Conservation (phyloP, 2,329 filamentous ascomycete genomes). For the Colletotrichum falcatum region DNA sequence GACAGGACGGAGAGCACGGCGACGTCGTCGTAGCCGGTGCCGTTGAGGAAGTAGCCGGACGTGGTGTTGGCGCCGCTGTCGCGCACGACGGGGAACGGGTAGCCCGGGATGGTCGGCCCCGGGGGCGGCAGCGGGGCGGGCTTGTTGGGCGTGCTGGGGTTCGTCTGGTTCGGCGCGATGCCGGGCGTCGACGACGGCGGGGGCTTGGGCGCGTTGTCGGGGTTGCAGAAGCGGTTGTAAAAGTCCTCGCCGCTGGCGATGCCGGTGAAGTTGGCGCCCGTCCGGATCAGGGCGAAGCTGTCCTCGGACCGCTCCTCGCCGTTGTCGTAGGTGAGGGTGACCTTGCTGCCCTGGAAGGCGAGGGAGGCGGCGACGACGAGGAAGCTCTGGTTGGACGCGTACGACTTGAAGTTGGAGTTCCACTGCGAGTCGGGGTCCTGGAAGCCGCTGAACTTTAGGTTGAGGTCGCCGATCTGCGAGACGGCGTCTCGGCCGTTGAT, state of each 20-base stretch:
- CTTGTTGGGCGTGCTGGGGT: slow-evolving; percentile 9
- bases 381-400: slow-evolving; percentile 43
- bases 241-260: slow-evolving; percentile 51
- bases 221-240: slow-evolving; percentile 51
- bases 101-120: slow-evolving; percentile 43
- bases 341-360: slow-evolving; percentile 46
- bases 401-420: slow-evolving; percentile 48
- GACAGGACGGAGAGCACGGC: slow-evolving; percentile 48
- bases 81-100: slow-evolving; percentile 49
- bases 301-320: slow-evolving; percentile 47
- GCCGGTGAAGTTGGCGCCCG: slow-evolving; percentile 47
- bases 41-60: slow-evolving; percentile 52
- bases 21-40: slow-evolving; percentile 50
- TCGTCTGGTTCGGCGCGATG: slow-evolving; percentile 25
- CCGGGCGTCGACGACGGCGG: background rate
- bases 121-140: slow-evolving; percentile 16
- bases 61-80: slow-evolving; percentile 47
- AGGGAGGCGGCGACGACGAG: slow-evolving; percentile 45
- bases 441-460: slow-evolving; percentile 57
- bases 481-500: slow-evolving; percentile 69
- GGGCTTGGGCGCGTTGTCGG: slow-evolving; percentile 34
- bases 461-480: slow-evolving; percentile 60
- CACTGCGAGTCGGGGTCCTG: slow-evolving; percentile 71
- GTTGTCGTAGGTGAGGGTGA: slow-evolving; percentile 51
- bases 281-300: slow-evolving; percentile 44